These are phyloP conservation scores for Striga hermonthica DNA, from an alignment of 305 asterid species.

Conservation along the genomic window DNA sequence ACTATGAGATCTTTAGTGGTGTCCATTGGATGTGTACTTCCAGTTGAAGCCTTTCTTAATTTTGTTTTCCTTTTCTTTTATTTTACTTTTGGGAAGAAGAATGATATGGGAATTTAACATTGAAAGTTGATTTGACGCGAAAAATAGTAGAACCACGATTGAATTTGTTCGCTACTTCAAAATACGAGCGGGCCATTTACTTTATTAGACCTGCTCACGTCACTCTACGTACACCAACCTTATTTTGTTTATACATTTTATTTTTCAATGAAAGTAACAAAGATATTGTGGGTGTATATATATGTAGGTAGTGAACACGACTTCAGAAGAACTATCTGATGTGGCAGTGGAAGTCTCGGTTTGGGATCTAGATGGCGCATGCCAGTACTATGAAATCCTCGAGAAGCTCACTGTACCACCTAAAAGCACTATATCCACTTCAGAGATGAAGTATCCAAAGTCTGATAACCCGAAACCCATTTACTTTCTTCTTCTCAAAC, in stretches of 20 bases:
- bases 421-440: slow-evolving; percentile 54
- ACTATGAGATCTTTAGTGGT: not conserved
- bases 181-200: not conserved
- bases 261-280: not conserved
- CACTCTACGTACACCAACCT: not conserved
- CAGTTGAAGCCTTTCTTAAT: too few species aligned
- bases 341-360: slow-evolving; percentile 80
- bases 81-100: too few species aligned
- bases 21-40: too few species aligned
- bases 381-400: slow-evolving; percentile 55
- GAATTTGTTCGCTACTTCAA: too few species aligned
- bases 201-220: not conserved
- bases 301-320: slow-evolving; percentile 95
- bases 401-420: slow-evolving; percentile 63
- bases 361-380: slow-evolving; percentile 82
- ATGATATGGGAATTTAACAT: too few species aligned
- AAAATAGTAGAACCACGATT: too few species aligned
- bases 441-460: slow-evolving; percentile 75
- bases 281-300: not conserved
- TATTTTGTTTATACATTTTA: not conserved
- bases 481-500: slow-evolving; percentile 89
- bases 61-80: too few species aligned
- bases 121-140: too few species aligned
- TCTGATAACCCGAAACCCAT: slow-evolving; percentile 65
- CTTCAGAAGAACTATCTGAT: slow-evolving; percentile 50